Evolutionary conservation across 2,329 filamentous ascomycete genomes (phyloP), one percentile per base, ranked within the genome.

Genomic region (Colletotrichum paranaense): DNA sequence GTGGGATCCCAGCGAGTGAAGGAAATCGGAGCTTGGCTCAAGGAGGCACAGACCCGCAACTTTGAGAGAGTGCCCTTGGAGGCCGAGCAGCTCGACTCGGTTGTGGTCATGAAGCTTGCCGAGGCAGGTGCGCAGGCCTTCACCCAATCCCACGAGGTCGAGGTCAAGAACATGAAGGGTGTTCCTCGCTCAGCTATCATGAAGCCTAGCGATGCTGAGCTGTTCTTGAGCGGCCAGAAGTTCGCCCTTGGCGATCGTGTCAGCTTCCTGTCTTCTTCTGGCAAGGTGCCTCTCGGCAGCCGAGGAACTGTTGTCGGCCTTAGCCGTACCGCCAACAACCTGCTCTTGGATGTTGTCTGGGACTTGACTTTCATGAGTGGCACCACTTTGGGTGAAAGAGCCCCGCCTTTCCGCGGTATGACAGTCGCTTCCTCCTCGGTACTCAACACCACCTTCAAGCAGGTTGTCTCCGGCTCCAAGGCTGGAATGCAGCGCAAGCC

Each of bases 301-400:
- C 91, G 93, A 67, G 97, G 97, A 78, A 98, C 97, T 1, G 94
- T 99, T n/a, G 93, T 97, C 69, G 97, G 97, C 46, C 93, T 98
- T 80, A 98, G 95, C 74, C 93, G 94, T 68, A 98, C 95, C 35
- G 89, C 95, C 24, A 93, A 94, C 68, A 93, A 92, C 30, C 90
- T 94, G 59, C 88, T 98, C 71, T 88, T 99, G 49, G 97, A 99
- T 81, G 90, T 98, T 70, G 92, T 99, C 8, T 99, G 98, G 83
- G 97, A 99, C 81, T 90, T 91, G 14, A 93, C 95, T 0, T 99
- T 99, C 83, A 98, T 99, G 95, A 97, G 95, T 79, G 97, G 97
- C 75, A 98, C 95, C 1, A 97, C 94, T 0, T 88, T 99, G 19
- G 94, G 94, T 72, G 95, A 95, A 69, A 92, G 97, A 72, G 98